These are phyloP conservation scores for Gigaspora rosea DNA, from an alignment of 192 early-diverging fungal genomes.

Conservation along the genomic window DNA sequence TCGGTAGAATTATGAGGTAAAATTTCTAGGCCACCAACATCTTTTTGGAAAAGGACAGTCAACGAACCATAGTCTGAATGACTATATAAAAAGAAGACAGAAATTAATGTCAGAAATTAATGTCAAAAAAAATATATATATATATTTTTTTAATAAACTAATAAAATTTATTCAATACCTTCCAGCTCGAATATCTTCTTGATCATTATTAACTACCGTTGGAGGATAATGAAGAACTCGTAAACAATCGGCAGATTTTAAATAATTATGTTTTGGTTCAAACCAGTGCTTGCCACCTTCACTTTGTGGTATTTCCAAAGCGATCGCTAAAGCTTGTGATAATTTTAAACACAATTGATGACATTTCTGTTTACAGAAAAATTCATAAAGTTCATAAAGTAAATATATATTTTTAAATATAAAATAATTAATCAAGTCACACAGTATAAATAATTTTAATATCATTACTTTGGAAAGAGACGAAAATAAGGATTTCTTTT, in stretches of 20 bases:
- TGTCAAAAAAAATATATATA: too few species aligned
- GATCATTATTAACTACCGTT: constrained; percentile 39
- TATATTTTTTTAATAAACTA: background rate
- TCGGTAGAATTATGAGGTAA: constrained; percentile 41
- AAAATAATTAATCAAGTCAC: background rate
- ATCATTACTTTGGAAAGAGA: background rate
- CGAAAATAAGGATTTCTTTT: constrained; percentile 27
- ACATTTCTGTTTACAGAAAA: constrained; percentile 38
- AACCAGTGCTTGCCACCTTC: constrained; percentile 59
- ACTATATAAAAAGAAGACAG: constrained; percentile 16
- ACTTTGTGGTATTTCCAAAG: constrained; percentile 56
- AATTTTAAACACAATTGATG: constrained; percentile 51
- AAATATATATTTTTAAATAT: too few species aligned
- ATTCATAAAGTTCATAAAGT: too few species aligned
- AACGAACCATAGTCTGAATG: constrained; percentile 73
- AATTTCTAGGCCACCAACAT: constrained; percentile 60
- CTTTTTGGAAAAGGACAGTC: constrained; percentile 69
- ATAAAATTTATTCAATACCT: constrained; percentile 38
- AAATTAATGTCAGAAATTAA: background rate
- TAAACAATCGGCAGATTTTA: constrained; percentile 46
- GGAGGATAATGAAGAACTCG: constrained; percentile 67
- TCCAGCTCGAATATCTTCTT: constrained; percentile 52
- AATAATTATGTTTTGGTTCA: constrained; percentile 48
- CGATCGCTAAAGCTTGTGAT: constrained; percentile 62
- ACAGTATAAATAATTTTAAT: background rate